Conservation (phyloP, 768 basidiomycete genomes). For the Auricularia heimuer region DNA sequence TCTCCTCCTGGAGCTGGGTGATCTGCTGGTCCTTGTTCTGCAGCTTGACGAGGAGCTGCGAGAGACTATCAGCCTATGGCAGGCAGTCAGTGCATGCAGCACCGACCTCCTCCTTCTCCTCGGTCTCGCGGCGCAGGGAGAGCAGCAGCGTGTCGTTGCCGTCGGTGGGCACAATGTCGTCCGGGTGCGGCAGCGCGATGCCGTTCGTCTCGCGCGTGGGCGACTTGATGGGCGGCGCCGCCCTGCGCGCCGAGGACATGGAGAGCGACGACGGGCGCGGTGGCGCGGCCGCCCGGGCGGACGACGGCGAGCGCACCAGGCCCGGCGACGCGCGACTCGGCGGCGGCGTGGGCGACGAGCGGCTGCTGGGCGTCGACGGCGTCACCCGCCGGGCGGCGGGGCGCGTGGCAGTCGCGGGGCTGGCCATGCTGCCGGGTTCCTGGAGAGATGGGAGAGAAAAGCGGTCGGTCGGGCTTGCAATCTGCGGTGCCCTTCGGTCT, state of each 20-base stretch:
- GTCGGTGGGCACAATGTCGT: not conserved
- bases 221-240: constrained; percentile 4
- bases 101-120: constrained; percentile 70
- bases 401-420: not conserved
- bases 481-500: no score
- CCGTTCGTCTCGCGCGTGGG: not conserved
- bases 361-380: not conserved
- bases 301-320: not conserved
- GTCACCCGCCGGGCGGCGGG: not conserved
- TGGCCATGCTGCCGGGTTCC: not conserved
- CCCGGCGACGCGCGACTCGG: not conserved
- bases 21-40: constrained; percentile 75
- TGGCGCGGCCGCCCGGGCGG: not conserved
- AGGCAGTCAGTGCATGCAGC: not conserved
- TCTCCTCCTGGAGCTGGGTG: constrained; percentile 48
- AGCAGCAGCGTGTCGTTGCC: constrained; percentile 41
- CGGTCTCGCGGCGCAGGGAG: constrained; percentile 66
- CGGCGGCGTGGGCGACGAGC: not conserved
- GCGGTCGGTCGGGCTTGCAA: no score
- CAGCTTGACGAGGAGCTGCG: constrained; percentile 64
- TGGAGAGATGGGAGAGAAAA: no score
- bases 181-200: not conserved
- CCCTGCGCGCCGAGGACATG: not conserved
- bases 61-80: constrained; percentile 6
- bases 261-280: constrained; percentile 1